Evolutionary conservation across 495 filamentous ascomycete species (phyloP).

Genomic region (Aspergillus coremiiformis): DNA sequence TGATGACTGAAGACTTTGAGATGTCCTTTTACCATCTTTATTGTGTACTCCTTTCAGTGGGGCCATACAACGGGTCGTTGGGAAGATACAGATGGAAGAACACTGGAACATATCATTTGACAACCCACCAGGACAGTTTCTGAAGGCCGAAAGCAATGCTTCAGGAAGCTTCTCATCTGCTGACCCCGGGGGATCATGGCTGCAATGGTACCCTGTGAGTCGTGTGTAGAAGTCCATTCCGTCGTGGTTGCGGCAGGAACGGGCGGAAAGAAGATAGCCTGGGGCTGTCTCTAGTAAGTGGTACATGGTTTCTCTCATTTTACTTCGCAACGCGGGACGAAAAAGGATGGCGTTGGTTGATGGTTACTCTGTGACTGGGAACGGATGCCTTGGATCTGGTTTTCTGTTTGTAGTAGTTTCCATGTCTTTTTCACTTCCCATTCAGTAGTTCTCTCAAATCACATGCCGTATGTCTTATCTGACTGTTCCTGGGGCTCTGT

Average conservation of each 20-base stretch:
- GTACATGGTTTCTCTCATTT: background rate
- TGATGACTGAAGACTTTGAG: constrained; percentile 20
- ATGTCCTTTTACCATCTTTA: background rate
- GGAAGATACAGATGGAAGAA: background rate
- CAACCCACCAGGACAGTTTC: background rate
- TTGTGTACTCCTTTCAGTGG: background rate
- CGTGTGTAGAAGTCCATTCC: background rate
- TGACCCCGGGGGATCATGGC: background rate
- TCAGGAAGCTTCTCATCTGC: background rate
- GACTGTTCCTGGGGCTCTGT: background rate
- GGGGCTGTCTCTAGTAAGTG: background rate
- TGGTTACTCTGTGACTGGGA: background rate
- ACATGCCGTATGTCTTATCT: background rate
- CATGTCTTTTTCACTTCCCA: background rate
- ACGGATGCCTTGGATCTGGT: background rate
- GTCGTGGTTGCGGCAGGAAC: background rate
- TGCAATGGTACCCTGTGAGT: background rate
- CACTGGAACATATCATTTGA: background rate
- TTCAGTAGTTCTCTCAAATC: background rate
- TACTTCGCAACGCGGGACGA: constrained; percentile 1
- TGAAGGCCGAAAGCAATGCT: background rate
- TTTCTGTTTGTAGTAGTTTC: background rate
- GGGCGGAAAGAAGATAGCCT: background rate
- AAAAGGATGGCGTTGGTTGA: constrained; percentile 1
- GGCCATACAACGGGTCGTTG: background rate